Evolutionary conservation across 768 basidiomycete genomes (phyloP).

Genomic region (Suillus subalutaceus): DNA sequence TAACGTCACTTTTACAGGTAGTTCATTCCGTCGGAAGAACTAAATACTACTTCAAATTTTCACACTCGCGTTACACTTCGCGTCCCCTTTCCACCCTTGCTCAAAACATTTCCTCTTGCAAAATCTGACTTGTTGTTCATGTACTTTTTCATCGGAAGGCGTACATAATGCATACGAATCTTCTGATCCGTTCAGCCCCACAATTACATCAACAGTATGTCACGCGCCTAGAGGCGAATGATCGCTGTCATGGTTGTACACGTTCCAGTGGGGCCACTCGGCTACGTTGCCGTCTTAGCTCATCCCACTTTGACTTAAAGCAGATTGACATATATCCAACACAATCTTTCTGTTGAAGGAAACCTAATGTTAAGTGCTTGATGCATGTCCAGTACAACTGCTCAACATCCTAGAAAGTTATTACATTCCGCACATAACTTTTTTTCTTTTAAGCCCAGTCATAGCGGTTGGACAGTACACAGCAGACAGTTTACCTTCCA

Average conservation of each 20-base stretch:
- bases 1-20: slow-evolving; percentile 55
- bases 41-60: not conserved
- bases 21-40: slow-evolving; percentile 81
- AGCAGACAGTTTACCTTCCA: not conserved
- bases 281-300: not conserved
- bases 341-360: not conserved
- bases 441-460: not conserved
- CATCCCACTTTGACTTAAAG: not conserved
- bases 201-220: not conserved
- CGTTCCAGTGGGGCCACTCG: not conserved
- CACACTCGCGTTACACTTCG: not conserved
- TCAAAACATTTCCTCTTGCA: slow-evolving; percentile 60
- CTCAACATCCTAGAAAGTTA: not conserved
- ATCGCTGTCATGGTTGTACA: not conserved
- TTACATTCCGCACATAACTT: not conserved
- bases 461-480: not conserved
- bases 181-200: not conserved
- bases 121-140: slow-evolving; percentile 1
- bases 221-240: not conserved
- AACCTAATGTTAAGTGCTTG: not conserved
- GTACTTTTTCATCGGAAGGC: slow-evolving; percentile 6
- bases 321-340: not conserved
- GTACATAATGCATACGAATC: not conserved
- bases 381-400: not conserved
- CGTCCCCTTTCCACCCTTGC: not conserved